Base-by-base conservation (phyloP, 495 filamentous ascomycete genomes). In the Penicillium longicatenatum region DNA sequence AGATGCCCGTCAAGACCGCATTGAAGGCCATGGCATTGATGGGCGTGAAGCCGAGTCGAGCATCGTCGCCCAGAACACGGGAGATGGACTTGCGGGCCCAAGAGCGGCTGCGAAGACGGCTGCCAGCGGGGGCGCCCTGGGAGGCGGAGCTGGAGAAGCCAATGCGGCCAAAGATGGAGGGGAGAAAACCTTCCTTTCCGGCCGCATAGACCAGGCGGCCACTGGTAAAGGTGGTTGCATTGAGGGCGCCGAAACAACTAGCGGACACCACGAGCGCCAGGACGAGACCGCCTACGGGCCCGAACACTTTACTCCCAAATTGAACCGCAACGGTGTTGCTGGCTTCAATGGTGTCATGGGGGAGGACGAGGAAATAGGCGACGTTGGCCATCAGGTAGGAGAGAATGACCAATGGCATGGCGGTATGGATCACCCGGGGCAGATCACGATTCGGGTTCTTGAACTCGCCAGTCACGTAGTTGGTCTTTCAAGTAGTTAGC, bases 381-480 rank as follows among this genome's bases (percentile, higher is more conserved):
- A 96, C 68, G 73, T 97, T 98, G 58, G 93, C 92, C 50, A 96
- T 80, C 55, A 98, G 78, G 74, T 98, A 98, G 61, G 83, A 89
- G 35, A 89, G 52, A 59, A 98, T 97, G 53, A 98, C 94, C 33
- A 97, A 76, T 3, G 95, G 93, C 86, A 98, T 96, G 22, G 93
- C 92, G 17, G 92, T 97, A 72, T 98, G 94, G 58, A 98, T 97
- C 20, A 96, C 92, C 6, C 91, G 87, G 0, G 95, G 95, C 20
- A 98, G 86, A 65, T 98, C 94, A 24, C 93, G 87, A 41, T 84
- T 81, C 6, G 94, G 91, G 66, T 97, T 88, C 63, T 91, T 88
- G 79, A 98, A 97, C 75, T 98, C 94, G 60, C 92, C 94, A 0
- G 93, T 89, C 12, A 98, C 94, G 69, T 96, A 98, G 74, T 97